A percentile compares a stretch with the other conserved stretches of the same genome.
phyloP scores from a whole-genome alignment of 441 rosid species.

The Syzygium malaccense region DNA sequence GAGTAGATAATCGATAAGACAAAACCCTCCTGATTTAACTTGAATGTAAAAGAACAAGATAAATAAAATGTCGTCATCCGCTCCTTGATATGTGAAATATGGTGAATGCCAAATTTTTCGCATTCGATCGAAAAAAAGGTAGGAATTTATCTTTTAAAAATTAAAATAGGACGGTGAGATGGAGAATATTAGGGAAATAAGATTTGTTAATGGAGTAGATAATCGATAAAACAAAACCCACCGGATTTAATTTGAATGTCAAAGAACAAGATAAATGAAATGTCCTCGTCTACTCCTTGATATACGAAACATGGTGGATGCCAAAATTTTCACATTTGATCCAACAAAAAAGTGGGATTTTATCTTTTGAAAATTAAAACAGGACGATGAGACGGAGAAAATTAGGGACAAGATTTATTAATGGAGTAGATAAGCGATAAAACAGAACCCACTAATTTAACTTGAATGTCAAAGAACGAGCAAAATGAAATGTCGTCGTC shows the following conservation, averaged over 20 bases:
- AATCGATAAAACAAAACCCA: too few relatives aligned
- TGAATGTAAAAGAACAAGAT: background rate
- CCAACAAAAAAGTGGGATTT: background rate
- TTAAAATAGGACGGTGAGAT: fast-evolving
- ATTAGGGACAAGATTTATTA: background rate
- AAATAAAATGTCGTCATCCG: fast-evolving
- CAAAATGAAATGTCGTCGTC: fast-evolving
- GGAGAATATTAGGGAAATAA: background rate
- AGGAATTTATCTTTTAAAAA: background rate
- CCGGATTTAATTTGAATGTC: background rate
- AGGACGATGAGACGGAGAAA: fast-evolving
- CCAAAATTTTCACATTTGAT: background rate
- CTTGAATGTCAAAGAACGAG: background rate
- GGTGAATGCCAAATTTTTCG: background rate
- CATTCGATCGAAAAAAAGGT: background rate
- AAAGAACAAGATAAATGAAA: background rate
- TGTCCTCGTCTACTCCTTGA: fast-evolving
- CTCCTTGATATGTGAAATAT: too few relatives aligned
- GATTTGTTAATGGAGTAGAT: too few relatives aligned
- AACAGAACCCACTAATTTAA: background rate
- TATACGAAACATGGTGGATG: background rate
- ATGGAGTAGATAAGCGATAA: too few relatives aligned
- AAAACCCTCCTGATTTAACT: background rate
- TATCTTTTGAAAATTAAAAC: background rate
- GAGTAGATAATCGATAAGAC: too few relatives aligned